Base-by-base conservation (phyloP, 139 green algal genomes). In the Closterium sp. region DNA sequence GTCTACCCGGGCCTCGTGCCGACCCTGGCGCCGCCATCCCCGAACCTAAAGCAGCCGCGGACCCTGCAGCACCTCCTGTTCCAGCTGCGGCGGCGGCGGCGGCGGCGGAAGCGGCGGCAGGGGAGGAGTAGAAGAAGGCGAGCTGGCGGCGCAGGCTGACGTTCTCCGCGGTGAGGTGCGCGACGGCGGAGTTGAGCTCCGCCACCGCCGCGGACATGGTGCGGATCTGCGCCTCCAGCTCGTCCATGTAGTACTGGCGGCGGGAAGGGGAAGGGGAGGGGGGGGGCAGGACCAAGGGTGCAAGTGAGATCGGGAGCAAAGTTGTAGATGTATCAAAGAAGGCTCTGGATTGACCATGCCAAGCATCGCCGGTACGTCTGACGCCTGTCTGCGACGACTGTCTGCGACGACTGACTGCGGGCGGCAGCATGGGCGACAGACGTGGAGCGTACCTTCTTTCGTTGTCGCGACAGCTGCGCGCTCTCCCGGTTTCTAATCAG, bases 401-500 rank as follows among this genome's bases (percentile, higher is more conserved):
- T n/a, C n/a, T n/a, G n/a, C n/a, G n/a, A n/a, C n/a, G n/a, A n/a
- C n/a, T n/a, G n/a, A n/a, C n/a, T n/a, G n/a, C n/a, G n/a, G n/a
- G n/a, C n/a, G n/a, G n/a, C n/a, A n/a, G n/a, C n/a, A n/a, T n/a
- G n/a, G n/a, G n/a, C n/a, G n/a, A n/a, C n/a, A n/a, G n/a, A n/a
- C n/a, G n/a, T n/a, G 83, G 21, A 34, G 5, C 0, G 23, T 86
- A 95, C 90, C 90, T 97, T 97, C 91, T 96, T 97, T 66, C 96
- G 92, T 92, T 97, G 96, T 33, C 96, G 90, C 5, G 95, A 97
- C 33, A 95, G 89, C n/a, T 96, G 93, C 64, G 96, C 96, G 38
- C 96, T 97, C 88, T 97, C 96, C 2, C 96, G 87, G 90, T 97
- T 97, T 31, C 96, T 94, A 84, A 95, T 66, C 89, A 97, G 94